Conservation (phyloP, 106 monocot species). For the Cymbidium sinense region DNA sequence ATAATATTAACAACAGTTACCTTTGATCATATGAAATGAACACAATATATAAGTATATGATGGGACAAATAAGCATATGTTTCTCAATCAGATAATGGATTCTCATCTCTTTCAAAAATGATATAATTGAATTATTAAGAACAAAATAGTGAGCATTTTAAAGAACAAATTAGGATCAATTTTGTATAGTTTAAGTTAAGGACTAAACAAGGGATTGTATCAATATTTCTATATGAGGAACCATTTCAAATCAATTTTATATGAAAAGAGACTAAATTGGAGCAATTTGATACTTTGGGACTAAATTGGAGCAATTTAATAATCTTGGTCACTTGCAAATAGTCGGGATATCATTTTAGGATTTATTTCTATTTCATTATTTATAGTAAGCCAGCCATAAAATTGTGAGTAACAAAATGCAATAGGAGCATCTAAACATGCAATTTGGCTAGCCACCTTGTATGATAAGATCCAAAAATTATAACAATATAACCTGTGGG, state of each 20-base stretch:
- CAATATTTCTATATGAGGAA: too few species aligned
- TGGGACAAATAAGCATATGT: constrained; percentile 1
- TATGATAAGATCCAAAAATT: not conserved
- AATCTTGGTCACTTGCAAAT: too few species aligned
- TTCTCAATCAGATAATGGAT: not conserved
- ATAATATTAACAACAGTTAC: not conserved
- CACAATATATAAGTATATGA: not conserved
- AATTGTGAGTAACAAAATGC: not conserved
- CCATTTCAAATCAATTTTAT: too few species aligned
- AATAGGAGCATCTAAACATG: not conserved
- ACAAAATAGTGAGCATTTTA: not conserved
- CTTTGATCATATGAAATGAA: not conserved
- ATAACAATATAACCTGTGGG: not conserved
- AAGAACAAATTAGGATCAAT: too few species aligned
- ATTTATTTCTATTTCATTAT: not conserved
- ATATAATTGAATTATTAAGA: not conserved
- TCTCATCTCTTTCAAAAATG: not conserved
- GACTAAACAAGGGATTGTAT: too few species aligned
- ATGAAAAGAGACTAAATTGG: not conserved
- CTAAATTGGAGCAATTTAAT: not conserved
- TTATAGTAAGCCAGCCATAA: not conserved
- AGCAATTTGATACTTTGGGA: not conserved
- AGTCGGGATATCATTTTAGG: too few species aligned
- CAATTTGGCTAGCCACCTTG: not conserved
- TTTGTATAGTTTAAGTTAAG: too few species aligned